Evolutionary conservation across 192 early-diverging fungal genomes (phyloP).

Genomic region (Funneliformis geosporum): DNA sequence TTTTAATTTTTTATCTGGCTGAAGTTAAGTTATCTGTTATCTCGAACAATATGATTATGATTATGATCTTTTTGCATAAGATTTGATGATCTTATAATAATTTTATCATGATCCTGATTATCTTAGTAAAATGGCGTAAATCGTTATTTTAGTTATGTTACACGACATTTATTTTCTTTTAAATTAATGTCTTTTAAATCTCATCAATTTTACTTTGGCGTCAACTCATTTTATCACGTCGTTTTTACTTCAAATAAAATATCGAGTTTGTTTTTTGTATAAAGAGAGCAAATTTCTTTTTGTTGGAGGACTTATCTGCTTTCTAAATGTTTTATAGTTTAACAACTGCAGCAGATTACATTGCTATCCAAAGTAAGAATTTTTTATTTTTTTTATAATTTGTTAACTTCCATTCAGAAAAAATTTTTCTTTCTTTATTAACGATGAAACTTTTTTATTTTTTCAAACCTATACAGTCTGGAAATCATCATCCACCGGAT

Average conservation of each 20-base stretch:
- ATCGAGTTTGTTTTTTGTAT: background rate
- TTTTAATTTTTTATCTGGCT: no score
- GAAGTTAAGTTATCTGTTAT: no score
- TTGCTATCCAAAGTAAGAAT: background rate
- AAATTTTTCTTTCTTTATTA: no score
- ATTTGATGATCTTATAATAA: no score
- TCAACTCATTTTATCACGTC: no score
- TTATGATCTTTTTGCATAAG: background rate
- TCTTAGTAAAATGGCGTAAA: no score
- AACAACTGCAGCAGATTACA: background rate
- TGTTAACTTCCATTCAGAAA: background rate
- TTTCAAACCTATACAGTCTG: slow-evolving; percentile 12
- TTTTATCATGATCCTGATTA: no score
- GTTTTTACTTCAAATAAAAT: no score
- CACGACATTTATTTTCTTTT: no score
- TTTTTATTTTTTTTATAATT: background rate
- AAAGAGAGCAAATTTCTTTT: background rate
- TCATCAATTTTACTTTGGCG: background rate
- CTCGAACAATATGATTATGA: no score
- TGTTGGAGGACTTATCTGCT: background rate
- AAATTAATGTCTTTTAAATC: no score
- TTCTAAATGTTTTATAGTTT: background rate
- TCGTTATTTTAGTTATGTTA: no score
- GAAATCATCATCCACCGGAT: background rate
- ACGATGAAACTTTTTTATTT: background rate